Conservation (phyloP, 495 filamentous ascomycete species). For the Amphirosellinia nigrospora region DNA sequence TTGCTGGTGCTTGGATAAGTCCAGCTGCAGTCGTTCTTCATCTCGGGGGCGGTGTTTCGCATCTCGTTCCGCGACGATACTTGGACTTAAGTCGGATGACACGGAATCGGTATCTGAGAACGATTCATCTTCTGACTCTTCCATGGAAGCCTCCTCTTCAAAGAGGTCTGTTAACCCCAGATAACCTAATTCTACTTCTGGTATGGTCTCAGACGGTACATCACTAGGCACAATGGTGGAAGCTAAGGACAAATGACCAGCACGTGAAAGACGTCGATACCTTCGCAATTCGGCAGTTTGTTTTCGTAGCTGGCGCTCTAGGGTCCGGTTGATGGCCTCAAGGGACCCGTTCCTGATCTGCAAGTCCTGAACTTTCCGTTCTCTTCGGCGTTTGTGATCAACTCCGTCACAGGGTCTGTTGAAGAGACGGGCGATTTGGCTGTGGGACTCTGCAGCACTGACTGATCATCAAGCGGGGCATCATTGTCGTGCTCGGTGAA, state of each 20-base stretch:
- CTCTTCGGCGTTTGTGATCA: conserved; percentile 85
- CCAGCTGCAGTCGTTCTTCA: conserved; percentile 77
- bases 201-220: conserved; percentile 36
- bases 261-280: conserved; percentile 79
- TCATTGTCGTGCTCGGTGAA: conserved; percentile 41
- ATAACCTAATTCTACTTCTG: conserved; percentile 35
- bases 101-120: conserved; percentile 47
- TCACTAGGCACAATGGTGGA: conserved; percentile 35
- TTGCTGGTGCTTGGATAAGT: conserved; percentile 87
- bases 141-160: conserved; percentile 52
- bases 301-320: conserved; percentile 90
- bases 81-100: conserved; percentile 56
- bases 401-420: conserved; percentile 64
- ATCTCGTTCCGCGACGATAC: conserved; percentile 50
- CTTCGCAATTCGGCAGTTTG: conserved; percentile 87
- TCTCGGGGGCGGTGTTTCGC: conserved; percentile 63
- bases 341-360: conserved; percentile 97
- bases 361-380: conserved; percentile 95
- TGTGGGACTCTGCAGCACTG: conserved; percentile 56
- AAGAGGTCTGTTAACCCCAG: conserved; percentile 57
- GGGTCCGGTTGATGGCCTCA: conserved; percentile 91
- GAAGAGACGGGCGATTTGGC: conserved; percentile 51
- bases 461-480: conserved; percentile 33
- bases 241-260: conserved; percentile 67
- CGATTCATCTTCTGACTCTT: conserved; percentile 44